phyloP scores from a whole-genome alignment of 345 rosid genomes.

The Cardiospermum halicacabum region DNA sequence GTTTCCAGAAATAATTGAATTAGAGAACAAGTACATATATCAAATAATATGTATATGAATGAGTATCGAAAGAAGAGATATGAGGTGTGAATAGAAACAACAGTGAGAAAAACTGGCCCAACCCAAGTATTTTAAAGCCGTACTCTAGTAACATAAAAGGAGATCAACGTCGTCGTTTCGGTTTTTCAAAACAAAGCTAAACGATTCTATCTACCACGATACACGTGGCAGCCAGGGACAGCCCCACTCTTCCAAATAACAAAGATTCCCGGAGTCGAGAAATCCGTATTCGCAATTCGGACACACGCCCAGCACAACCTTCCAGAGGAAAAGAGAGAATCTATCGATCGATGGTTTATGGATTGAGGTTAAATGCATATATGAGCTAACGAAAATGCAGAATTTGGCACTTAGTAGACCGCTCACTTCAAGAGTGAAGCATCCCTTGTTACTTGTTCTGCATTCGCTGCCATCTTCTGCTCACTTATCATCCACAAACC shows the following conservation, averaged over 20 bases:
- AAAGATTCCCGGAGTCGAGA: not conserved
- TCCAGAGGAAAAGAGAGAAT: not conserved
- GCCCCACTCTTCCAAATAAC: not conserved
- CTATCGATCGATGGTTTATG: constrained; percentile 1
- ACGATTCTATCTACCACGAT: constrained; percentile 12
- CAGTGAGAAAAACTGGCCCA: no score
- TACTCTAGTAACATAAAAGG: no score
- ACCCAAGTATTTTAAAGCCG: no score
- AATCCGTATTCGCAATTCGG: not conserved
- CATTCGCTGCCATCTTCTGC: constrained; percentile 51
- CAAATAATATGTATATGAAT: no score
- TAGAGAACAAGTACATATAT: no score
- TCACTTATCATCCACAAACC: constrained; percentile 28
- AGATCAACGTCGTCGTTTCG: constrained; percentile 17
- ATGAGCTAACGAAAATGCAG: constrained; percentile 28
- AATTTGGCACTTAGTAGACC: constrained; percentile 30
- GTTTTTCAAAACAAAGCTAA: not conserved
- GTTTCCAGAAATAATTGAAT: no score
- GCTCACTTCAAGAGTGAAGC: constrained; percentile 38
- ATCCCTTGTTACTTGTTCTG: constrained; percentile 41
- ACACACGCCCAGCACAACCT: not conserved
- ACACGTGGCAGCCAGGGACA: constrained; percentile 18
- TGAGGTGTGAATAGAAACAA: no score
- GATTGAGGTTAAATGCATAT: constrained; percentile 22
- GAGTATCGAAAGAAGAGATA: no score